Percentiles rank a stretch among this genome's conserved stretches.
phyloP scores from a whole-genome alignment of 2,329 filamentous ascomycete species.

The Ophiocordyceps camponoti-saundersi region DNA sequence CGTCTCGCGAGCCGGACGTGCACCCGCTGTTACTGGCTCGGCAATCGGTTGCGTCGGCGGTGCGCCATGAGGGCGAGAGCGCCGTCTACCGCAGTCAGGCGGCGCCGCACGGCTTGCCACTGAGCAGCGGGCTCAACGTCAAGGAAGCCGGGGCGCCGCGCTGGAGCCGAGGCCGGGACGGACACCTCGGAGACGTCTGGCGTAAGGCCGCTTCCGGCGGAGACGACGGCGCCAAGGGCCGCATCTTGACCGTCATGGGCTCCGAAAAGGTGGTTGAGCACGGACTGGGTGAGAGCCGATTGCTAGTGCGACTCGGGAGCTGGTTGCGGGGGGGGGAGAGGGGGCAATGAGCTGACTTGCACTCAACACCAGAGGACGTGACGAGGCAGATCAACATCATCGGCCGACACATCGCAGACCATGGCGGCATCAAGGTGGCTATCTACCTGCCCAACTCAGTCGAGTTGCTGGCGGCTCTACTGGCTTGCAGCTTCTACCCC shows the following conservation, averaged over 20 bases:
- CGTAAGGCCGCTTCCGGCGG: slow-evolving; percentile 48
- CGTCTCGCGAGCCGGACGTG: slow-evolving; percentile 66
- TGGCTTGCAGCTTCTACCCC: slow-evolving; percentile 74
- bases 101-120: slow-evolving; percentile 68
- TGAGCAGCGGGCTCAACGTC: slow-evolving; percentile 64
- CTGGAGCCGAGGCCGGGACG: slow-evolving; percentile 70
- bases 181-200: slow-evolving; percentile 88
- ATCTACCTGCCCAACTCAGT: slow-evolving; percentile 88
- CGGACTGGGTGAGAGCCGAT: slow-evolving; percentile 22
- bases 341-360: background rate
- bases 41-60: slow-evolving; percentile 61
- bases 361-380: slow-evolving; percentile 36
- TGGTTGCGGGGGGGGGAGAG: too few relatives aligned
- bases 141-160: slow-evolving; percentile 65
- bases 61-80: slow-evolving; percentile 72
- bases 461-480: slow-evolving; percentile 67
- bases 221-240: slow-evolving; percentile 50
- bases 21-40: slow-evolving; percentile 82
- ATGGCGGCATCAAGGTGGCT: slow-evolving; percentile 61
- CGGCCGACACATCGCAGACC: slow-evolving; percentile 57
- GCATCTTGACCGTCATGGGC: slow-evolving; percentile 65
- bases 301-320: too few relatives aligned
- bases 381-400: slow-evolving; percentile 79
- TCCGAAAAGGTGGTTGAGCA: slow-evolving; percentile 60
- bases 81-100: slow-evolving; percentile 73